Evolutionary conservation across 2,329 filamentous ascomycete species (phyloP), one percentile per base, ranked within the genome.

Genomic region (Trichoderma hamatum): DNA sequence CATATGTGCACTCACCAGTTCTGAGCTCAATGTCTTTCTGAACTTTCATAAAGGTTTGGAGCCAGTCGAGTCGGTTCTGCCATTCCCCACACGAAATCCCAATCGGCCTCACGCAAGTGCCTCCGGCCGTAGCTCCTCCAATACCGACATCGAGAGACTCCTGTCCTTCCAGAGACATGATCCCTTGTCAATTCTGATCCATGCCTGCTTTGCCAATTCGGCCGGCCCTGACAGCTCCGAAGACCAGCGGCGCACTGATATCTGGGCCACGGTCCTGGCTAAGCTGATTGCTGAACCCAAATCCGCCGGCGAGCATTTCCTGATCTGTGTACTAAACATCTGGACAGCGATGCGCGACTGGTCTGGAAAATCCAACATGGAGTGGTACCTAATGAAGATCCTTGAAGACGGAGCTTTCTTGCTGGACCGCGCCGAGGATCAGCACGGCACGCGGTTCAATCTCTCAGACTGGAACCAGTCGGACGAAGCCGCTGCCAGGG

Each of bases 381-480:
- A 97, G 81, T 92, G 93, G 81, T 98, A 95, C 78, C 87, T 99
- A 14, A 96, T 97, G 92, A 92, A 96, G 77, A 93, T 96, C 70
- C 87, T 99, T 36, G 93, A 97, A 80, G 92, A 96, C 74, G 96
- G 96, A 73, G 91, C 94, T 49, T 97, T 97, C 77, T 84, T 98
- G 69, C 84, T 97, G 74, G 94, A 97, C 76, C 90, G 92, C 76
- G 90, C 92, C 75, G 92, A 94, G 78, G 91, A 94, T 76, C 91
- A 93, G 74, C 86, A 91, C 71, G 88, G 89, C 43, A 89, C 90
- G 70, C 85, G 90, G 72, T 86, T 90, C 80, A 89, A 93, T 79
- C 83, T 92, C 51, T 89, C 90, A 67, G 85, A 89, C 71, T 92
- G 92, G 82, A 89, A 89, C 71, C 88, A 89, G 69, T 92, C 95